phyloP scores from a whole-genome alignment of 805 yeast genomes.

The Soucietia sequanensis region DNA sequence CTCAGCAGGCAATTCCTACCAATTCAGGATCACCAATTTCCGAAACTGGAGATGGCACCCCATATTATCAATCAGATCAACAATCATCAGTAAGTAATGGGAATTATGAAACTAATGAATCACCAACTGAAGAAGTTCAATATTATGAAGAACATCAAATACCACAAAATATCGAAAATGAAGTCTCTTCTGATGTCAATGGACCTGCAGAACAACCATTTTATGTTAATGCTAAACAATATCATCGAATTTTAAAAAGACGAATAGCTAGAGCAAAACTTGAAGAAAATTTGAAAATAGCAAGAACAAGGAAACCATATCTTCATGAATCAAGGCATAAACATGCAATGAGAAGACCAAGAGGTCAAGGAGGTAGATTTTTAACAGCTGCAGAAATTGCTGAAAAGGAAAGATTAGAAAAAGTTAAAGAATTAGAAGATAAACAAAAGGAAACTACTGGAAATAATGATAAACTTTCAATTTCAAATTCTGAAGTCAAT shows the following conservation, averaged over 20 bases:
- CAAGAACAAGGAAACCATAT: conserved; percentile 90
- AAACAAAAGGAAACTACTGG: conserved; percentile 8
- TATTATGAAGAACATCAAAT: conserved; percentile 7
- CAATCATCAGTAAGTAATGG: conserved; percentile 1
- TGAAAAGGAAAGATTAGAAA: conserved; percentile 41
- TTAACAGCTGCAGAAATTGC: conserved; percentile 80
- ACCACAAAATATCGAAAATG: conserved; percentile 13
- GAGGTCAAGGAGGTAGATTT: conserved; percentile 98
- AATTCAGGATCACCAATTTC: conserved; percentile 1
- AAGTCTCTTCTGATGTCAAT: conserved; percentile 11
- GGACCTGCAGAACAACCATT: conserved; percentile 76
- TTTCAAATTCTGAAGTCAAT: background rate
- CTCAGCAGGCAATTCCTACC: too few species aligned
- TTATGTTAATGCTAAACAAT: conserved; percentile 97
- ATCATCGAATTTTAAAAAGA: conserved; percentile 89
- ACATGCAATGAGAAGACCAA: conserved; percentile 98
- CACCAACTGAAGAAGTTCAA: conserved; percentile 1
- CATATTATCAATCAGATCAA: conserved; percentile 3
- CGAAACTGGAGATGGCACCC: conserved; percentile 1
- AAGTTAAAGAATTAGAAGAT: conserved; percentile 33
- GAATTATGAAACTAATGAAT: background rate
- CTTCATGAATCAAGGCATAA: conserved; percentile 96
- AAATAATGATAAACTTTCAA: background rate
- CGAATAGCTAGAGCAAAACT: conserved; percentile 90
- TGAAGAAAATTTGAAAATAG: conserved; percentile 83